Evolutionary conservation across 2,329 filamentous ascomycete species (phyloP).

Genomic region (Talaromyces sp.): DNA sequence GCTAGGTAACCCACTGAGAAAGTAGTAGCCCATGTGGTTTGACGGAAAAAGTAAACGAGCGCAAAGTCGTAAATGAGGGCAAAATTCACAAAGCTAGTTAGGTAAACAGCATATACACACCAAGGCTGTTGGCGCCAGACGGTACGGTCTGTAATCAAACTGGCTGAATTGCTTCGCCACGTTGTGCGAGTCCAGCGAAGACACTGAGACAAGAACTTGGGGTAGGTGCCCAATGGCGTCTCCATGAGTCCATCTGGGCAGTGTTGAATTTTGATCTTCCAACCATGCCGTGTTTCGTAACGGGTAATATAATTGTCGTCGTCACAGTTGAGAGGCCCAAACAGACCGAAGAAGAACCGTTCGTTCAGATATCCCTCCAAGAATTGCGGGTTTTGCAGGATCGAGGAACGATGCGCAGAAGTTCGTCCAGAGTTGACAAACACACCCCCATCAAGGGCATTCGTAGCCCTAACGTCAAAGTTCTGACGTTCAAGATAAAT

Average conservation of each 20-base stretch:
- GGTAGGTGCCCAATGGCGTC: constrained; percentile 51
- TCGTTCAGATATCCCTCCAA: constrained; percentile 48
- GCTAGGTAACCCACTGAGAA: constrained; percentile 22
- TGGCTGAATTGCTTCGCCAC: constrained; percentile 54
- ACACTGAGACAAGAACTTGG: constrained; percentile 53
- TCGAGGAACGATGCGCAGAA: constrained; percentile 48
- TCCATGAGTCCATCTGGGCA: constrained; percentile 47
- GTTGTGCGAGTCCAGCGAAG: constrained; percentile 57
- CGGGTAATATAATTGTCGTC: constrained; percentile 61
- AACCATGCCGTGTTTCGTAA: constrained; percentile 49
- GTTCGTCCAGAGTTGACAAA: constrained; percentile 59
- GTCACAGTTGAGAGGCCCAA: constrained; percentile 51
- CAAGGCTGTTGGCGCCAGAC: constrained; percentile 49
- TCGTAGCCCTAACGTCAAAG: constrained; percentile 57
- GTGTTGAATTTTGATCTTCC: constrained; percentile 55
- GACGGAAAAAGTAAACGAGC: constrained; percentile 36
- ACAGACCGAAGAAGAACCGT: constrained; percentile 45
- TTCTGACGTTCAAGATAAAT: constrained; percentile 61
- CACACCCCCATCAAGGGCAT: constrained; percentile 56
- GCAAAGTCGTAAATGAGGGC: constrained; percentile 51
- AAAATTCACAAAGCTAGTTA: constrained; percentile 54
- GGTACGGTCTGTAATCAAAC: constrained; percentile 40
- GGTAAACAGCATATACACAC: constrained; percentile 55
- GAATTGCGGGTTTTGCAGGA: constrained; percentile 48
- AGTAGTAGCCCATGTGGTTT: constrained; percentile 21